A percentile compares a stretch with the other conserved stretches of the same genome.
phyloP scores from a whole-genome alignment of 2,329 filamentous ascomycete genomes.

The Fusarium sp. region DNA sequence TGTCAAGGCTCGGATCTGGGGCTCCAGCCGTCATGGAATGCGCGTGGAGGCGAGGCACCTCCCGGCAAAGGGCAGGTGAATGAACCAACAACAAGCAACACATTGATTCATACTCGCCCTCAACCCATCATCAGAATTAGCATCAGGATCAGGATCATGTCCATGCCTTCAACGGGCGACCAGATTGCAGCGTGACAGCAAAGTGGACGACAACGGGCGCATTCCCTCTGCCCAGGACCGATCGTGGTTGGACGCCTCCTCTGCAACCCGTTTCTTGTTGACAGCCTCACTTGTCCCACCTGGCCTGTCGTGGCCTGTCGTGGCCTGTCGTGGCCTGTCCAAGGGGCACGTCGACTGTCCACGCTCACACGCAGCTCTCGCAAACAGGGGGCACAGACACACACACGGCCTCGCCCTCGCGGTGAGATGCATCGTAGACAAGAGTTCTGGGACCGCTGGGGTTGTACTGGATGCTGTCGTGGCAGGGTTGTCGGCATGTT shows the following conservation, averaged over 20 bases:
- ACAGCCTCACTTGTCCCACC: slow-evolving; percentile 43
- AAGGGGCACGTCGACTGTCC: slow-evolving; percentile 31
- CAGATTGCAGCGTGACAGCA: slow-evolving; percentile 36
- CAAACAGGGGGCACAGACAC: slow-evolving; percentile 24
- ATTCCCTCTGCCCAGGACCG: slow-evolving; percentile 22
- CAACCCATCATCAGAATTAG: slow-evolving; percentile 1
- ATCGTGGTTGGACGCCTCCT: slow-evolving; percentile 40
- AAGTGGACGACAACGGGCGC: slow-evolving; percentile 35
- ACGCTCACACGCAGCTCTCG: slow-evolving; percentile 19
- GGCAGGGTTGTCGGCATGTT: slow-evolving; percentile 34
- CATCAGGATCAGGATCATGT: background rate
- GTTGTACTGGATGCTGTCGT: slow-evolving; percentile 38
- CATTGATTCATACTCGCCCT: background rate
- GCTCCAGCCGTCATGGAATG: slow-evolving; percentile 5
- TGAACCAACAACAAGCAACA: slow-evolving; percentile 3
- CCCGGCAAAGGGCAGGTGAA: slow-evolving; percentile 10
- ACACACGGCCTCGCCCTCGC: slow-evolving; percentile 16
- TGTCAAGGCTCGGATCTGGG: slow-evolving; percentile 9
- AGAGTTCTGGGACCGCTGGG: slow-evolving; percentile 27
- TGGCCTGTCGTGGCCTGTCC: slow-evolving; percentile 28
- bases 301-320: slow-evolving; percentile 26
- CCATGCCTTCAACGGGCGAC: slow-evolving; percentile 38
- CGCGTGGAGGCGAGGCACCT: slow-evolving; percentile 20
- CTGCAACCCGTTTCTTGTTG: slow-evolving; percentile 35
- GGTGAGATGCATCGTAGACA: slow-evolving; percentile 20